A percentile compares a stretch with the other conserved stretches of the same genome.
These are phyloP conservation scores for Conidiobolus incongruus DNA, from an alignment of 371 early-diverging fungal genomes.

Conservation along the genomic window DNA sequence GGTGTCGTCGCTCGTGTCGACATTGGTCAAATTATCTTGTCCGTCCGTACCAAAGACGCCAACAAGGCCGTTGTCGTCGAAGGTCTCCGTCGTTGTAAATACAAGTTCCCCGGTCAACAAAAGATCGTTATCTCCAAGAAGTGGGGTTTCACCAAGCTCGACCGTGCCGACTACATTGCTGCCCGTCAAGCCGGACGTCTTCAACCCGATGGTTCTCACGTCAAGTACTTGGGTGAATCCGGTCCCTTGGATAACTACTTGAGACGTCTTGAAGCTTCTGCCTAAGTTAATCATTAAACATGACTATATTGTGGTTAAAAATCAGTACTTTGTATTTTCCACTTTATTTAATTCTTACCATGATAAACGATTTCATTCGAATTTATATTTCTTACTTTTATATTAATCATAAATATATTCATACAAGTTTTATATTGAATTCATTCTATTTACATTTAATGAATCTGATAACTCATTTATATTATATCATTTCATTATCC, in stretches of 20 bases:
- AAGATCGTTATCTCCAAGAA: slow-evolving; percentile 97
- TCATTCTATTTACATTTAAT: no score
- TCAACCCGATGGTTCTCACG: slow-evolving; percentile 91
- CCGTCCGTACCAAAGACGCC: slow-evolving; percentile 93
- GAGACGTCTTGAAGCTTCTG: slow-evolving; percentile 14
- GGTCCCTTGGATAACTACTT: slow-evolving; percentile 65
- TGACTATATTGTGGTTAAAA: no score
- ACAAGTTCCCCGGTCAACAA: slow-evolving; percentile 99
- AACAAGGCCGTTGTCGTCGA: slow-evolving; percentile 92
- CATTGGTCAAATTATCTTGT: slow-evolving; percentile 97
- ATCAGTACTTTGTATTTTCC: no score
- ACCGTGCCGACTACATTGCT: slow-evolving; percentile 79
- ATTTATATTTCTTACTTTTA: no score
- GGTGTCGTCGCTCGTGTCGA: slow-evolving; percentile 98
- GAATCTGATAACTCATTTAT: no score
- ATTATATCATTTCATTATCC: no score
- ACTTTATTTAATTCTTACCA: no score
- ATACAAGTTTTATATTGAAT: no score
- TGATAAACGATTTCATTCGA: no score
- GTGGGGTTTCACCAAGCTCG: slow-evolving; percentile 99
- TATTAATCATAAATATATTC: no score
- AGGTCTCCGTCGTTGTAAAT: slow-evolving; percentile 97
- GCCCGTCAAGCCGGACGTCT: slow-evolving; percentile 57
- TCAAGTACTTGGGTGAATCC: slow-evolving; percentile 85
- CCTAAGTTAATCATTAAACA: background rate